Evolutionary conservation across 306 rosid genomes (phyloP), one percentile per base, ranked within the genome.

Genomic region (Cicer pinnatifidum): DNA sequence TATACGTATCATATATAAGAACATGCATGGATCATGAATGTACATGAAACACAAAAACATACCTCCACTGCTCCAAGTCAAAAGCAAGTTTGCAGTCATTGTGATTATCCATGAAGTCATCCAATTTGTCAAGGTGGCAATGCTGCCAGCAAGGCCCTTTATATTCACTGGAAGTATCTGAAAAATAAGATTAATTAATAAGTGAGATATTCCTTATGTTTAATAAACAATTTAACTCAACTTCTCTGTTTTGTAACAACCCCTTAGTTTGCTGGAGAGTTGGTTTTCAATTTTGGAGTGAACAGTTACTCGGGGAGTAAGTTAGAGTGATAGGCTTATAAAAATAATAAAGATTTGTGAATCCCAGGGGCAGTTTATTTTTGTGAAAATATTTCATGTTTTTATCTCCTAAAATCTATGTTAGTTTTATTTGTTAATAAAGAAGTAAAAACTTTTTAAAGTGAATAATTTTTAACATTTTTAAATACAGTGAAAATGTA

Each of bases 131-230:
- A 87, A 44, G 4, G 95, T 91, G 10, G 97, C 97, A 37, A 53
- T 35, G 39, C 97, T 87, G 41, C 95, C 97, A 33, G 88, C 92
- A 59, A 91, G 91, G 67, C 97, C 83, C 83, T 91, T 91, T 13
- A 91, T 91, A 73, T 78, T 87, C 70, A 87, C 84, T 0, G 90
- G 92, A 84, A 91, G 90, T 67, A 91, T 91, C 94, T 91, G 88
- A 44, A 80, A 73, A 62, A 15, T 17, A 73, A 1, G 41, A 81
- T 74, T 69, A 56, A 81, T 74, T 69, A 56, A 44, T 45, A 56
- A 59, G 37, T 47, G n/a, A 64, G 7, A 7, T 23, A 47, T 20
- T 44, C 37, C 40, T 57, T 52, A 52, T 44, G 45, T 75, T 56
- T 54, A 72, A 20, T 44, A 19, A 53, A 20, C 28, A 20, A 20